Evolutionary conservation across 176 grass and related monocot species (phyloP).

Genomic region (Carex cristatella): DNA sequence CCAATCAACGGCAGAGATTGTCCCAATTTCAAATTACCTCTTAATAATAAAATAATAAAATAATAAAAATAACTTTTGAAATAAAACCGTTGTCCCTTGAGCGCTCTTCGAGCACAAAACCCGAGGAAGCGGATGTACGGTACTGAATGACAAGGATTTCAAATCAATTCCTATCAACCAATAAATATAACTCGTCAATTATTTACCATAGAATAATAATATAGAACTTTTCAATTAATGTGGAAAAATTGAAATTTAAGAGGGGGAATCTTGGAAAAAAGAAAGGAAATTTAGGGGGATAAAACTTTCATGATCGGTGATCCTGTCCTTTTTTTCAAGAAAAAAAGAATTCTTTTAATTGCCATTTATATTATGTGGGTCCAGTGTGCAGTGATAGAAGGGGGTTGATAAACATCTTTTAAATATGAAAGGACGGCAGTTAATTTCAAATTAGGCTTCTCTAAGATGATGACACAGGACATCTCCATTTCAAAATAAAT

Average conservation of each 20-base stretch:
- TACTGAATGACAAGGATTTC: neutral
- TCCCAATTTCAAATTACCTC: neutral
- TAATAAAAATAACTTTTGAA: neutral
- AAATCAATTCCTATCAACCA: neutral
- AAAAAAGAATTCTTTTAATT: neutral
- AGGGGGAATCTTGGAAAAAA: neutral
- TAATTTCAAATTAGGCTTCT: neutral
- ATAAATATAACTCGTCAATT: neutral
- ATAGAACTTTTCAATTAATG: neutral
- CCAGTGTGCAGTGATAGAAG: neutral
- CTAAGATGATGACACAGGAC: neutral
- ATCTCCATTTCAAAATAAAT: neutral
- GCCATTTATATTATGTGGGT: neutral
- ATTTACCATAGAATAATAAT: neutral
- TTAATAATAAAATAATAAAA: slow-evolving; percentile 12
- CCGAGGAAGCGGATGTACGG: neutral
- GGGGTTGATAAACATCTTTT: neutral
- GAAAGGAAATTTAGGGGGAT: neutral
- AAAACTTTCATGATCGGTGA: neutral
- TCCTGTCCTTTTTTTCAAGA: neutral
- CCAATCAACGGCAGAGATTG: neutral
- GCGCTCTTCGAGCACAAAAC: neutral
- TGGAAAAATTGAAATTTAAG: neutral
- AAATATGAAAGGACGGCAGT: neutral
- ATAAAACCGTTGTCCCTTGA: neutral